A percentile compares a stretch with the other conserved stretches of the same genome.
These are phyloP conservation scores for Rhynchosporium secalis DNA, from an alignment of 2,329 filamentous ascomycete genomes.

Conservation along the genomic window DNA sequence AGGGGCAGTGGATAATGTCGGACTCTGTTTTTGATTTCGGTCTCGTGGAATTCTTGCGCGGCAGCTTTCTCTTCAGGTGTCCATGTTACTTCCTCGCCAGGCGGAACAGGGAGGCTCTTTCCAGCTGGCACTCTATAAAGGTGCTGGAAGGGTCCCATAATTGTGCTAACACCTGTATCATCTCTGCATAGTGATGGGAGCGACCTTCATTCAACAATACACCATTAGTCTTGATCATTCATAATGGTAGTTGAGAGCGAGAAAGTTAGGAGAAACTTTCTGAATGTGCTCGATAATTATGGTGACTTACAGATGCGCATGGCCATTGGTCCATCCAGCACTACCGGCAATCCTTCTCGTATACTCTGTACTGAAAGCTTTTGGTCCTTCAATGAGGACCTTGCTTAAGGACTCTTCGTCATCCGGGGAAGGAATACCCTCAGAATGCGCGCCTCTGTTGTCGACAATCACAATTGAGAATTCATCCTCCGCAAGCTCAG, in stretches of 20 bases:
- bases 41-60: not conserved
- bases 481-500: not conserved
- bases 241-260: no score
- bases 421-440: slow-evolving; percentile 2
- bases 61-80: not conserved
- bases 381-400: not conserved
- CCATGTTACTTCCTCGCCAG: not conserved
- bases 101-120: not conserved
- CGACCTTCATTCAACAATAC: no score
- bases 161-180: not conserved
- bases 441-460: not conserved
- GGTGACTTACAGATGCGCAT: slow-evolving; percentile 8
- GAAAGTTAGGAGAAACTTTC: no score
- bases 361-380: not conserved
- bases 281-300: no score
- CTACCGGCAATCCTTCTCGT: not conserved
- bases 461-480: slow-evolving; percentile 9
- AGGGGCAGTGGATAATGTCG: not conserved
- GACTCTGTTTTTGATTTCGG: not conserved
- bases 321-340: slow-evolving; percentile 9
- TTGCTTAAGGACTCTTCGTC: not conserved
- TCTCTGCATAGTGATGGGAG: not conserved
- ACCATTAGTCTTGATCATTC: no score
- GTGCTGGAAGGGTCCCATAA: not conserved
- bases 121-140: not conserved